These are phyloP conservation scores for Drosera capensis DNA, from an alignment of 148 eudicot species.

Conservation along the genomic window DNA sequence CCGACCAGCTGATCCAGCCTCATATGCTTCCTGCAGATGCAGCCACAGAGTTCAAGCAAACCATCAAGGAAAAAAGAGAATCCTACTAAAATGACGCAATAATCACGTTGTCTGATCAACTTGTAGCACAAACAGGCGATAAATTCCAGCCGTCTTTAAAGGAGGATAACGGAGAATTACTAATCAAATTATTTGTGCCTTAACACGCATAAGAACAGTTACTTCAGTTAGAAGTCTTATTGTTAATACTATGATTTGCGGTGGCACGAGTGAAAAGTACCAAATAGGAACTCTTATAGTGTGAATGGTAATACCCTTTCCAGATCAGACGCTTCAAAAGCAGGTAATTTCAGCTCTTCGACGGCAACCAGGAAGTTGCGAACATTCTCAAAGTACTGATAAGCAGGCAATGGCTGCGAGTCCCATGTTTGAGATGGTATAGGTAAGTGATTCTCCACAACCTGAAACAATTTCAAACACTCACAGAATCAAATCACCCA, in stretches of 20 bases:
- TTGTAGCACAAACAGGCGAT: no score
- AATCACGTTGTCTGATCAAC: no score
- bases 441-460: conserved; percentile 40
- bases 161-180: no score
- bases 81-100: background rate
- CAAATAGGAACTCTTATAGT: background rate
- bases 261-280: background rate
- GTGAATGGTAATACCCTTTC: conserved; percentile 44
- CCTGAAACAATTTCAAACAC: conserved; percentile 16
- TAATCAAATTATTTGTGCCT: no score
- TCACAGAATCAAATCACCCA: background rate
- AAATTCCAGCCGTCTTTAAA: no score
- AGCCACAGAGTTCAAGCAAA: background rate
- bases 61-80: background rate
- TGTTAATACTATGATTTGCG: background rate
- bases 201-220: no score
- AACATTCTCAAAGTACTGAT: conserved; percentile 93
- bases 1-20: conserved; percentile 55
- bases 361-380: conserved; percentile 67
- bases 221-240: background rate
- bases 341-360: conserved; percentile 53
- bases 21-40: conserved; percentile 41
- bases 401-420: conserved; percentile 85
- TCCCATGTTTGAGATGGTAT: conserved; percentile 44
- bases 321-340: conserved; percentile 77